Evolutionary conservation across 257 asterid species (phyloP), one percentile per base, ranked within the genome.

Genomic region (Solanum dulcamara): DNA sequence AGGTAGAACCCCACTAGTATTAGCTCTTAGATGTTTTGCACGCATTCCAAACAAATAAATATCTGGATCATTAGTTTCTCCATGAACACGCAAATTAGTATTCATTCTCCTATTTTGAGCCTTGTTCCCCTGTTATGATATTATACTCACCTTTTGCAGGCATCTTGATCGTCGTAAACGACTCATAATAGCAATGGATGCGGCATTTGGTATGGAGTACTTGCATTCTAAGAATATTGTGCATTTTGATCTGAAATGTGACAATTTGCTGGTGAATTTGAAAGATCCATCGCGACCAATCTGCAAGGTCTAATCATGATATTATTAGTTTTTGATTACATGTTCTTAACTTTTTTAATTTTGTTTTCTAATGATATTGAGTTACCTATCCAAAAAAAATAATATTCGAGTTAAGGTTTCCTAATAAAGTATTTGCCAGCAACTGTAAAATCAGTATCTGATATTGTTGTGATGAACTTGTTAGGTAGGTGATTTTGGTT

Each of bases 201-300:
- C 98, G 74, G 98, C 99, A 62, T 93, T 96, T 90, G 99, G 99
- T 46, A 93, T 94, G 99, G 99, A 96, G 90, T 96, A 96, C 91
- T 88, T 94, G 93, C 99, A 96, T 89, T 92, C 98, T 26, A 96
- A 94, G 92, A 94, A 93, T 88, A 96, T 94, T 85, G 99, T 96
- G 72, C 99, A 96, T 91, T 96, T 96, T 87, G 99, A 96, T 90
- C 91, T 96, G 88, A 96, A 96, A 89, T 94, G 99, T 88, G 99
- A 96, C 89, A 96, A 96, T 86, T 91, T 96, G 85, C 91, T 96
- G 50, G 99, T 96, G 50, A 96, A 96, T 86, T 88, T 94, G 92
- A 94, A 91, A 91, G 99, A 96, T 90, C 97, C 97, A 89, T 90
- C 94, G 57, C 92, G 97, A 87, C 99, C 99, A 26, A 93, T 96